A percentile compares a stretch with the other conserved stretches of the same genome.
Evolutionary conservation across 2,329 filamentous ascomycete genomes (phyloP).

Genomic region (Byssoonygena ceratinophila): DNA sequence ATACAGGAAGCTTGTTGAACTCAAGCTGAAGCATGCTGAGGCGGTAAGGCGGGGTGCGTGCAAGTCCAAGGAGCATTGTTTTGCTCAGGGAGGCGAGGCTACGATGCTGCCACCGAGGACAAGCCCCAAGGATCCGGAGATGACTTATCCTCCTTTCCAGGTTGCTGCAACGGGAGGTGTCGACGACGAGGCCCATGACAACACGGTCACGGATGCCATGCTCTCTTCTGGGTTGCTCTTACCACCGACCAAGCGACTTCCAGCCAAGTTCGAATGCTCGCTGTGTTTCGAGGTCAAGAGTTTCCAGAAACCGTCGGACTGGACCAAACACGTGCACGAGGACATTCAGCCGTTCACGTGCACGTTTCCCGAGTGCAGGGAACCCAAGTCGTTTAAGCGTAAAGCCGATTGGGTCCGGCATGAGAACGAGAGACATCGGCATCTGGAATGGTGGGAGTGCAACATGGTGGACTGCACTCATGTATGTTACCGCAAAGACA

Average conservation of each 20-base stretch:
- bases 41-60: conserved; percentile 50
- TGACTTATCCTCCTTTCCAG: conserved; percentile 45
- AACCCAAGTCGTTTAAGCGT: conserved; percentile 84
- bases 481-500: conserved; percentile 76
- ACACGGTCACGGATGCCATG: conserved; percentile 57
- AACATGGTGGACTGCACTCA: conserved; percentile 71
- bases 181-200: conserved; percentile 58
- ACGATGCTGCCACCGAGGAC: conserved; percentile 49
- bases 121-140: conserved; percentile 47
- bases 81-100: conserved; percentile 56
- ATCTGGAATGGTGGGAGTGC: conserved; percentile 85
- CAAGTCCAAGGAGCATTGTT: conserved; percentile 51
- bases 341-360: conserved; percentile 90
- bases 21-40: conserved; percentile 59
- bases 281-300: conserved; percentile 77
- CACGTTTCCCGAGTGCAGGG: conserved; percentile 71
- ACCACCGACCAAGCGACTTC: conserved; percentile 64
- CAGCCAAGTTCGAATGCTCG: conserved; percentile 81
- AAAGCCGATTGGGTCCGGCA: conserved; percentile 95
- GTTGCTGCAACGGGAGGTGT: conserved; percentile 44
- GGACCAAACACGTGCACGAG: conserved; percentile 93
- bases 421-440: conserved; percentile 81
- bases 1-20: conserved; percentile 64
- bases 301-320: conserved; percentile 84
- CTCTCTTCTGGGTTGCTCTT: conserved; percentile 74